Percentiles rank a stretch among this genome's conserved stretches.
Conservation (phyloP, 2,329 filamentous ascomycete genomes). For the Paraphaeosphaeria sporulosa region DNA sequence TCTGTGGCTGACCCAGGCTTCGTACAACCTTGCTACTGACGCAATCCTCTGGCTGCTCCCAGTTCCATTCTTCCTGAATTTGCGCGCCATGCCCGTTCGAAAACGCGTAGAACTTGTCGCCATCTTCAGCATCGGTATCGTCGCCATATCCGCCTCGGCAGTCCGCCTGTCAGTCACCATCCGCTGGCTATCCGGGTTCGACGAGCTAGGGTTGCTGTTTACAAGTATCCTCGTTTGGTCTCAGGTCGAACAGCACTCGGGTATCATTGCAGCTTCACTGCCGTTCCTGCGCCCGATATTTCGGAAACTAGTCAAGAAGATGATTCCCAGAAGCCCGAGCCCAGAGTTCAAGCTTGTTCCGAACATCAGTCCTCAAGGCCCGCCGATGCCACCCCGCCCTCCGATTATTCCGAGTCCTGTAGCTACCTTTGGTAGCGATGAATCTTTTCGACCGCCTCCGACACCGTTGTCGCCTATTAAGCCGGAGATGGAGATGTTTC, state of each 20-base stretch:
- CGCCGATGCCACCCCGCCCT: constrained; percentile 22
- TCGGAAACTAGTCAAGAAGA: constrained; percentile 22
- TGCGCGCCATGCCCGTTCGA: constrained; percentile 53
- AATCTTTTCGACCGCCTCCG: constrained; percentile 26
- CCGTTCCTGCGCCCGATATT: constrained; percentile 40
- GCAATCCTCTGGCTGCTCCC: constrained; percentile 53
- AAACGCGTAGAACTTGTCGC: constrained; percentile 59
- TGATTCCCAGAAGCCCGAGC: constrained; percentile 19
- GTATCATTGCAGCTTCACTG: constrained; percentile 42
- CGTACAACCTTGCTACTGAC: constrained; percentile 53
- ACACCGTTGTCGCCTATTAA: constrained; percentile 26
- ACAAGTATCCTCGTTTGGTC: constrained; percentile 39
- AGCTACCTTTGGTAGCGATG: constrained; percentile 25
- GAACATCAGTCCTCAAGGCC: constrained; percentile 15
- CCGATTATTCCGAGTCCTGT: constrained; percentile 36
- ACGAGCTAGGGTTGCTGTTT: constrained; percentile 23
- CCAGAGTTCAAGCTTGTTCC: constrained; percentile 21
- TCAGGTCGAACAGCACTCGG: constrained; percentile 42
- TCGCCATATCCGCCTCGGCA: constrained; percentile 41
- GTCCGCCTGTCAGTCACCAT: constrained; percentile 35
- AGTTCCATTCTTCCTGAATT: constrained; percentile 53
- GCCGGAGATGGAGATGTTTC: constrained; percentile 11
- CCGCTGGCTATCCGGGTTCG: constrained; percentile 35
- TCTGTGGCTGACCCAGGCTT: constrained; percentile 47
- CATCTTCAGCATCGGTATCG: constrained; percentile 43